Conservation (phyloP, 2,329 filamentous ascomycete species). For the Phyllosticta citribraziliensis region DNA sequence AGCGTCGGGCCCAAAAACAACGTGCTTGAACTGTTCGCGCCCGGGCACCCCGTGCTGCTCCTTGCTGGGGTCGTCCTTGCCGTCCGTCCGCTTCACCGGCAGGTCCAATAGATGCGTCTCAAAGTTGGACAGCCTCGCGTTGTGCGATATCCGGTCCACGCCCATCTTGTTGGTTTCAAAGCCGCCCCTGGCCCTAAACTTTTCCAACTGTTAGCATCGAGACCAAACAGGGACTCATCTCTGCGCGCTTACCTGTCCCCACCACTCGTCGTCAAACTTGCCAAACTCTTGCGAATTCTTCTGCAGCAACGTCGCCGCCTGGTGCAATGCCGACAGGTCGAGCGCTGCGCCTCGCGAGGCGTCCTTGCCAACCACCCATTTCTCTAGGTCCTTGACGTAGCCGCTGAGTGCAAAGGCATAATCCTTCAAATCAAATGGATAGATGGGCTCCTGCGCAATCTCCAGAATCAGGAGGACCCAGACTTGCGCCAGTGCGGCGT, state of each 20-base stretch:
- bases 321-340: slow-evolving; percentile 49
- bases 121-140: slow-evolving; percentile 68
- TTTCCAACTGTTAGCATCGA: slow-evolving; percentile 17
- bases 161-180: slow-evolving; percentile 65
- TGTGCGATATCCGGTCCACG: slow-evolving; percentile 62
- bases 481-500: slow-evolving; percentile 68
- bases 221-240: slow-evolving; percentile 52
- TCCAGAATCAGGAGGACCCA: slow-evolving; percentile 77
- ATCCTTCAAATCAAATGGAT: slow-evolving; percentile 69
- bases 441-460: slow-evolving; percentile 66
- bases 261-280: slow-evolving; percentile 70
- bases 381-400: slow-evolving; percentile 58
- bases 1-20: slow-evolving; percentile 73
- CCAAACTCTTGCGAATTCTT: slow-evolving; percentile 56
- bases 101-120: slow-evolving; percentile 77
- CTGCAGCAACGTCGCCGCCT: slow-evolving; percentile 54
- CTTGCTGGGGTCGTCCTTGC: slow-evolving; percentile 20
- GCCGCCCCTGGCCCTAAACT: slow-evolving; percentile 31
- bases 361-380: slow-evolving; percentile 50
- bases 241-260: slow-evolving; percentile 30
- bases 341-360: slow-evolving; percentile 24
- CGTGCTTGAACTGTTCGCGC: slow-evolving; percentile 87
- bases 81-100: slow-evolving; percentile 38
- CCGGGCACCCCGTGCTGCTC: slow-evolving; percentile 58
- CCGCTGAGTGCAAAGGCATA: slow-evolving; percentile 58